Conservation (phyloP, 2,329 filamentous ascomycete genomes). For the Fusarium napiforme region DNA sequence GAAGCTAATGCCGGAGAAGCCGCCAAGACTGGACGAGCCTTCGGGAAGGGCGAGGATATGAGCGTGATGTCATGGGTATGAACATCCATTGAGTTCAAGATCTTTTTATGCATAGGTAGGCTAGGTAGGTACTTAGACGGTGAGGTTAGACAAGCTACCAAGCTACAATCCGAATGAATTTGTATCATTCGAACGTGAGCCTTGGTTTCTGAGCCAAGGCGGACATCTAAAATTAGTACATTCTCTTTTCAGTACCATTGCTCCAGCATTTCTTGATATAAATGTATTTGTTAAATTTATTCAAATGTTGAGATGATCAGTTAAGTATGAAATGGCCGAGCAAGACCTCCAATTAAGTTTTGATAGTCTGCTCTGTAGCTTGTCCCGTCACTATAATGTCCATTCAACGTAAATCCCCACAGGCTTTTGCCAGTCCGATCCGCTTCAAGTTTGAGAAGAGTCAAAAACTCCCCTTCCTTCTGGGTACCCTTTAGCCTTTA, state of each 20-base stretch:
- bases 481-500: neutral
- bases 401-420: neutral
- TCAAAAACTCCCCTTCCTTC: neutral
- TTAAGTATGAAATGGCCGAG: neutral
- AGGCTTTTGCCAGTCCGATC: neutral
- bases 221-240: neutral
- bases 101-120: neutral
- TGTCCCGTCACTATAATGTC: neutral
- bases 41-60: neutral
- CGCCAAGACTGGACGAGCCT: conserved; percentile 16
- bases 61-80: conserved; percentile 17
- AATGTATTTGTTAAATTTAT: neutral
- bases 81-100: neutral
- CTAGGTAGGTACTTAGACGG: neutral
- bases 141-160: neutral
- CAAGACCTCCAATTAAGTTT: neutral
- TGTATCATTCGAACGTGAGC: neutral
- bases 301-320: neutral
- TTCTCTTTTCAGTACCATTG: neutral
- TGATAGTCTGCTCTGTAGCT: neutral
- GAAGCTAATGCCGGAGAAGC: conserved; percentile 20
- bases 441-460: neutral
- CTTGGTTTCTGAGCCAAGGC: neutral
- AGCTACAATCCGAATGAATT: neutral
- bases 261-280: neutral